Evolutionary conservation across 75 land plant genomes (phyloP).

Genomic region (Chamaecyparis obtusa): DNA sequence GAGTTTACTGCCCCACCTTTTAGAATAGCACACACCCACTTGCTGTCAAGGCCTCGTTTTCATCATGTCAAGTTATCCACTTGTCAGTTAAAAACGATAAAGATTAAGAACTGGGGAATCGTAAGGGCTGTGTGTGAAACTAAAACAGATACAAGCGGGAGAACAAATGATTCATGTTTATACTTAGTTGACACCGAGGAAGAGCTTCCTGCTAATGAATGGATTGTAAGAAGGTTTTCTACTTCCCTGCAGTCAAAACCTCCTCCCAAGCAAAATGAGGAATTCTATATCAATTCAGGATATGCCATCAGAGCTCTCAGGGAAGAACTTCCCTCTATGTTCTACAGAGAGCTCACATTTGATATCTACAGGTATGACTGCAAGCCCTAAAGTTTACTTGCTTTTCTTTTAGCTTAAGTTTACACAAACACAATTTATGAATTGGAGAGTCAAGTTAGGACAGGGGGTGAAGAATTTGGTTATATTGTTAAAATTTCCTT

Average conservation of each 20-base stretch:
- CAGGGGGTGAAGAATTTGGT: neutral
- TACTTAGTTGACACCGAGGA: neutral
- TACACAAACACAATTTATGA: no score
- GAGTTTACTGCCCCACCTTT: neutral
- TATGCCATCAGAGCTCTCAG: slow-evolving; percentile 83
- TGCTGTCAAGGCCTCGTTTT: neutral
- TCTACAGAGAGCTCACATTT: slow-evolving; percentile 65
- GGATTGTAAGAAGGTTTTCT: neutral
- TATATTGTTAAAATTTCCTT: no score
- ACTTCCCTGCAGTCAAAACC: neutral
- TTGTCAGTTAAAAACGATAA: neutral
- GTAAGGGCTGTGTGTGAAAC: neutral
- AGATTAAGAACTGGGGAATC: neutral
- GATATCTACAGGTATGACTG: slow-evolving; percentile 82
- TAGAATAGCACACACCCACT: neutral
- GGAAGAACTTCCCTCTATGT: slow-evolving; percentile 78
- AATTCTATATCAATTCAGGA: slow-evolving; percentile 75
- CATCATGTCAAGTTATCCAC: neutral
- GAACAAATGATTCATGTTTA: neutral
- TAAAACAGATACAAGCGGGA: neutral
- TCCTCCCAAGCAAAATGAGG: slow-evolving; percentile 21
- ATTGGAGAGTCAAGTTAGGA: neutral
- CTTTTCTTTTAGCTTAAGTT: neutral
- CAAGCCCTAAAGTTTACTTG: neutral
- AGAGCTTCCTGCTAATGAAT: neutral